Conservation (phyloP, 805 yeast genomes). For the Yamadazyma laniorum region DNA sequence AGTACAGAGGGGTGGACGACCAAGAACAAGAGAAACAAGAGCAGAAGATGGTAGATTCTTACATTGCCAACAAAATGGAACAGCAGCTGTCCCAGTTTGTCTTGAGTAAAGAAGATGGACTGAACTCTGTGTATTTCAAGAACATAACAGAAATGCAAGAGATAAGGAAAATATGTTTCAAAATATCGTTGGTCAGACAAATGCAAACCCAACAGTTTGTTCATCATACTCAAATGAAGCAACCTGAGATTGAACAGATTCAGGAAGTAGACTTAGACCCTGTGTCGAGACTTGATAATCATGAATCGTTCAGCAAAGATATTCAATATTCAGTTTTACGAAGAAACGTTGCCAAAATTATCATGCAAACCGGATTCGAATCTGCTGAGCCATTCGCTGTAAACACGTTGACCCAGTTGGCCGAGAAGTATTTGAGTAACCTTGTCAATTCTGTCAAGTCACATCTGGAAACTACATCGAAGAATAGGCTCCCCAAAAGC, state of each 20-base stretch:
- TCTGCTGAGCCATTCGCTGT: conserved; percentile 74
- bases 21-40: conserved; percentile 40
- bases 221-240: conserved; percentile 69
- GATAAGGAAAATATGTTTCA: conserved; percentile 82
- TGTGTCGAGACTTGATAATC: conserved; percentile 68
- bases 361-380: conserved; percentile 93
- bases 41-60: conserved; percentile 33
- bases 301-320: conserved; percentile 57
- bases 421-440: conserved; percentile 76
- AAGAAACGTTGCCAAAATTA: conserved; percentile 69
- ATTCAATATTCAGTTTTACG: conserved; percentile 66
- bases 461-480: conserved; percentile 64
- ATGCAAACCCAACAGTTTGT: conserved; percentile 82
- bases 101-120: conserved; percentile 48
- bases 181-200: conserved; percentile 81
- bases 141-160: conserved; percentile 84
- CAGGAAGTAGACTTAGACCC: conserved; percentile 79
- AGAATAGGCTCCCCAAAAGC: conserved; percentile 35
- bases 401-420: conserved; percentile 75
- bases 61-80: conserved; percentile 20
- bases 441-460: conserved; percentile 67
- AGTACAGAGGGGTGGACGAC: conserved; percentile 50
- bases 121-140: conserved; percentile 55
- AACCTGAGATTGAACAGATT: conserved; percentile 63
- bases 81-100: conserved; percentile 29